Base-by-base conservation (phyloP, 441 rosid genomes). In the Erysimum pusillum region DNA sequence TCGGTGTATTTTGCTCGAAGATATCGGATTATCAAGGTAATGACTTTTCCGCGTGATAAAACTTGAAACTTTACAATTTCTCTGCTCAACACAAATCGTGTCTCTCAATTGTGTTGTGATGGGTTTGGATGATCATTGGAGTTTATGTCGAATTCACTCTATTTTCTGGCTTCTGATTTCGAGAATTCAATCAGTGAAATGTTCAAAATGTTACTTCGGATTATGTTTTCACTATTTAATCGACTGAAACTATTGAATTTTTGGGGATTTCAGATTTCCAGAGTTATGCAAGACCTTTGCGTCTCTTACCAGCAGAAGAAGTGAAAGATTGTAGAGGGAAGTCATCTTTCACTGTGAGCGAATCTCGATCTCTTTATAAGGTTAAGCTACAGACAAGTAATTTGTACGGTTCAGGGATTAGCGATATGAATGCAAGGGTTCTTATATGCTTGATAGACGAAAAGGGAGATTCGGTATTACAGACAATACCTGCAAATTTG, bases 321-420 rank as follows among this genome's bases (percentile, higher is more conserved):
- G 86, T 79, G 48, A 83, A 85, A 78, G 74, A 77, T 69, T 84
- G 59, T 75, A 58, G 44, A 17, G 85, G 54, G 49, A 73, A 73
- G 22, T 74, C 63, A 2, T 79, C 82, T 45, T 59, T 74, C 3
- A 35, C 15, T 73, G 76, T 63, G 53, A 74, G 44, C 32, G 17
- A 70, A 35, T 79, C 86, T 82, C 83, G n/a, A 48, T 82, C 88
- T 78, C 76, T 86, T 18, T 90, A 78, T 76, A 87, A 81, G 81
- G 77, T 92, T 80, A 86, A 71, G 84, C 80, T 94, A 49, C 84
- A 74, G 78, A 90, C 98, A 6, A 94, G 97, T 81, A 85, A 77
- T 62, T 57, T 75, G 15, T 87, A 83, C 35, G 91, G 93, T 42
- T 90, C 98, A 14, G 82, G 89, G 76, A 69, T 89, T 49, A 90